A percentile compares a stretch with the other conserved stretches of the same genome.
phyloP scores from a whole-genome alignment of 352 stramenopile genomes.

The Globisporangium sylvaticum region DNA sequence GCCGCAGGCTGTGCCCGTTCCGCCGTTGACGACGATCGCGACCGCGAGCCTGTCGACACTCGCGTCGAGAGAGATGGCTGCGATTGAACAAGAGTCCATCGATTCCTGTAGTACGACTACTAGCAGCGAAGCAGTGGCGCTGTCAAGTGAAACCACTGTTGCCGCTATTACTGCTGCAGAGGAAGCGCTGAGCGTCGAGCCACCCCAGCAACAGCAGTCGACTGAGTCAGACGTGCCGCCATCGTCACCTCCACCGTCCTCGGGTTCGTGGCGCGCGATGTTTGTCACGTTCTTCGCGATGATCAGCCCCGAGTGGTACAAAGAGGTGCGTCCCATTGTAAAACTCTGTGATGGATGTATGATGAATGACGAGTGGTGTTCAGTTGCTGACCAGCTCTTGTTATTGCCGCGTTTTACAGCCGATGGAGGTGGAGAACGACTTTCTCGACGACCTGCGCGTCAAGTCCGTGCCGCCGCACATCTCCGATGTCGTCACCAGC shows the following conservation, averaged over 20 bases:
- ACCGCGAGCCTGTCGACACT: constrained; percentile 10
- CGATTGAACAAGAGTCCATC: not conserved
- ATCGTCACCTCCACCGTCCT: constrained; percentile 11
- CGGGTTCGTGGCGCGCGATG: constrained; percentile 46
- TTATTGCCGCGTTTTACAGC: constrained; percentile 12
- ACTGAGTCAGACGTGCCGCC: constrained; percentile 1
- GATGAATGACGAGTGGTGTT: not conserved
- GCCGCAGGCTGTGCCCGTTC: not conserved
- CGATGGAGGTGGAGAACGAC: constrained; percentile 30
- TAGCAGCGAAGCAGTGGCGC: not conserved
- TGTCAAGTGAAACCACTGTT: not conserved
- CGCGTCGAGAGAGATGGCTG: not conserved
- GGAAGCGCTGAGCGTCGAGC: not conserved
- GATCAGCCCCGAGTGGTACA: constrained; percentile 50
- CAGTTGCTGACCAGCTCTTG: not conserved
- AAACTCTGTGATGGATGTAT: not conserved
- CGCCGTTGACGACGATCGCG: not conserved
- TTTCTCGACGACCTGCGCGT: constrained; percentile 47
- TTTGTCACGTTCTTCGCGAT: constrained; percentile 57
- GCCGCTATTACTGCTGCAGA: not conserved
- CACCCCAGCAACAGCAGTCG: not conserved
- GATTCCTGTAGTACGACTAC: not conserved
- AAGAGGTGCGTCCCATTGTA: constrained; percentile 24
- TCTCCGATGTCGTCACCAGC: constrained; percentile 49
- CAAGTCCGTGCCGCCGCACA: constrained; percentile 38